Evolutionary conservation across 345 rosid species (phyloP), one percentile per base, ranked within the genome.

Genomic region (Nephelium lappaceum): DNA sequence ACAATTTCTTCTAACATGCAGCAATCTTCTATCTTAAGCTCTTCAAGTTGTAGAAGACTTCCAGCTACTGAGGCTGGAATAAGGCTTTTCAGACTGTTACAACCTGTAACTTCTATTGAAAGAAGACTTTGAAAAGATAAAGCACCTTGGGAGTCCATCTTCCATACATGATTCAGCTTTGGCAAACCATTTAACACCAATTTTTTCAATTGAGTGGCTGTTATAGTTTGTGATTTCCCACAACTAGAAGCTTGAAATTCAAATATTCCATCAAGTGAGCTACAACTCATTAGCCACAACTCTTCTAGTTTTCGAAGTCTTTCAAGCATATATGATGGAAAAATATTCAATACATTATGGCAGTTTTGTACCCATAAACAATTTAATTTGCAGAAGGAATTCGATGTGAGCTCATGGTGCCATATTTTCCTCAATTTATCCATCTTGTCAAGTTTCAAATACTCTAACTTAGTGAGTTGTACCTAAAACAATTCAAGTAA

Each of bases 221-320:
- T 63, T 5, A 27, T 6, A 16, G 14, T 10, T 11, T 51, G 57
- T 11, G 57, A 6, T 51, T 51, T 11, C 16, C 4, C 14, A 51
- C 16, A 51, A 11, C 7, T 51, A 10, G 8, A 16, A 82, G 53
- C 1, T 1, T 1, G 6, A 82, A 2, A 0, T 0, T 4, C 8
- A 16, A 77, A 51, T 60, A 81, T 53, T 23, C 69, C 78, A 49
- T 81, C 81, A 45, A 77, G 12, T 12, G 25, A 72, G 14, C 6
- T 15, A 23, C 81, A 81, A 36, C 49, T 1, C 2, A 0, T 0
- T n/a, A 81, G 41, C 3, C 57, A 11, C 57, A 51, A 16, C 57
- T 51, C 57, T 3, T 4, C 8, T 72, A 81, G 75, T 0, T 18
- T 5, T 18, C 51, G 57, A 19, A 77, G 78, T 9, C 19, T 24